These are phyloP conservation scores for Teratosphaeria destructans DNA, from an alignment of 2,329 filamentous ascomycete genomes.

Conservation along the genomic window DNA sequence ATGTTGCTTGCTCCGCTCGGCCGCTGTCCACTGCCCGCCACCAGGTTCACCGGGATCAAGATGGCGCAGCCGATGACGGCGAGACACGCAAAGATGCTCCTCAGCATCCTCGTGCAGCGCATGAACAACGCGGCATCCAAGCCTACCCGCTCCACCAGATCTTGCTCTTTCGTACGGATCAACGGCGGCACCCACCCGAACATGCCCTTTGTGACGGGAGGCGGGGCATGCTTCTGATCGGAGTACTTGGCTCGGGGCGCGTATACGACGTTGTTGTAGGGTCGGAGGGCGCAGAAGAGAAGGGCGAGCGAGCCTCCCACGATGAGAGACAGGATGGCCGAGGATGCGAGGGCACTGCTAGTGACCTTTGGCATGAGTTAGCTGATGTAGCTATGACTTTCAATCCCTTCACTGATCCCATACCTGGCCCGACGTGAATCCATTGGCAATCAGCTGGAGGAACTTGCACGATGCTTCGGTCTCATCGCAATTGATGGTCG, in stretches of 20 bases:
- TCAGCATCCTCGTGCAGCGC: slow-evolving; percentile 79
- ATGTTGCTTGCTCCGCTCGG: slow-evolving; percentile 18
- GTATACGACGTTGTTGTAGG: slow-evolving; percentile 86
- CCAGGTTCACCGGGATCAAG: slow-evolving; percentile 65
- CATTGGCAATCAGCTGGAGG: slow-evolving; percentile 25
- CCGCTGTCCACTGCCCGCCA: slow-evolving; percentile 20
- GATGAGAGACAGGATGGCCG: slow-evolving; percentile 67
- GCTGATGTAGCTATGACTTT: slow-evolving; percentile 22
- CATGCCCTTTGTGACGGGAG: slow-evolving; percentile 72
- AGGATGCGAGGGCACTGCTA: slow-evolving; percentile 53
- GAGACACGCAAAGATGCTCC: slow-evolving; percentile 73
- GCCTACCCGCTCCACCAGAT: slow-evolving; percentile 71
- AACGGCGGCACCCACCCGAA: slow-evolving; percentile 81
- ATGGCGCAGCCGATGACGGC: slow-evolving; percentile 64
- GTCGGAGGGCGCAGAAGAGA: slow-evolving; percentile 78
- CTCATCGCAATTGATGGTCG: slow-evolving; percentile 14
- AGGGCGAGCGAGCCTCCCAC: slow-evolving; percentile 45
- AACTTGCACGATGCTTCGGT: slow-evolving; percentile 17
- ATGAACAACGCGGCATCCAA: slow-evolving; percentile 88
- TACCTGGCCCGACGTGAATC: slow-evolving; percentile 11
- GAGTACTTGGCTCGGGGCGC: slow-evolving; percentile 88
- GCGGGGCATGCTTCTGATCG: slow-evolving; percentile 80
- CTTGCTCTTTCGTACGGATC: slow-evolving; percentile 63
- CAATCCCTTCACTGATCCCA: neutral
- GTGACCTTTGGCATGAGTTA: slow-evolving; percentile 41